Percentiles rank a stretch among this genome's conserved stretches.
These are phyloP conservation scores for Sclerotinia trifoliorum DNA, from an alignment of 2,329 filamentous ascomycete genomes.

Conservation along the genomic window DNA sequence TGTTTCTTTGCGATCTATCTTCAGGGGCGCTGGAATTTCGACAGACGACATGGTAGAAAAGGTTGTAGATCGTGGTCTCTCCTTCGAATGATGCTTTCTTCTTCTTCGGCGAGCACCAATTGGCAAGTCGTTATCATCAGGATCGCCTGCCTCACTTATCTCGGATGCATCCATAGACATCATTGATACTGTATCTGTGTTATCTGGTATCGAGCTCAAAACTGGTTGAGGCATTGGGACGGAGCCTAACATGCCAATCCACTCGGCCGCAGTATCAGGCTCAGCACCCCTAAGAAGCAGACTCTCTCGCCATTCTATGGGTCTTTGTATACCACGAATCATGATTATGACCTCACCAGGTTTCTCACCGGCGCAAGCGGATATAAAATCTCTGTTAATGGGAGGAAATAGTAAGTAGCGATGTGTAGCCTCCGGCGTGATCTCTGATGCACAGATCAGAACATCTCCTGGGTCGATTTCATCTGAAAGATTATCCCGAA, in stretches of 20 bases:
- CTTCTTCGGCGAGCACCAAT: slow-evolving; percentile 37
- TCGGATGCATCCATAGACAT: slow-evolving; percentile 18
- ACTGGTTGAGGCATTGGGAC: slow-evolving; percentile 56
- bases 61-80: slow-evolving; percentile 23
- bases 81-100: slow-evolving; percentile 23
- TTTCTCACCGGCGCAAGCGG: slow-evolving; percentile 72
- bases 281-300: slow-evolving; percentile 70
- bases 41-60: slow-evolving; percentile 9
- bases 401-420: slow-evolving; percentile 90
- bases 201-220: slow-evolving; percentile 16
- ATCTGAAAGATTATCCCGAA: slow-evolving; percentile 74
- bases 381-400: slow-evolving; percentile 69
- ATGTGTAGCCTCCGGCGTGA: slow-evolving; percentile 77
- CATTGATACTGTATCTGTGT: slow-evolving; percentile 25
- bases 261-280: slow-evolving; percentile 66
- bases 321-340: slow-evolving; percentile 69
- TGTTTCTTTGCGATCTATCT: slow-evolving; percentile 12
- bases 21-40: slow-evolving; percentile 1
- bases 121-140: slow-evolving; percentile 34
- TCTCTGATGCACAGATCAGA: slow-evolving; percentile 73
- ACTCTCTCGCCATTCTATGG: slow-evolving; percentile 77
- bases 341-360: slow-evolving; percentile 78
- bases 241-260: slow-evolving; percentile 72
- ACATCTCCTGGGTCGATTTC: slow-evolving; percentile 73
- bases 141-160: slow-evolving; percentile 20